These are phyloP conservation scores for Kazachstania sp. DNA, from an alignment of 1,139 yeast species.

Conservation along the genomic window DNA sequence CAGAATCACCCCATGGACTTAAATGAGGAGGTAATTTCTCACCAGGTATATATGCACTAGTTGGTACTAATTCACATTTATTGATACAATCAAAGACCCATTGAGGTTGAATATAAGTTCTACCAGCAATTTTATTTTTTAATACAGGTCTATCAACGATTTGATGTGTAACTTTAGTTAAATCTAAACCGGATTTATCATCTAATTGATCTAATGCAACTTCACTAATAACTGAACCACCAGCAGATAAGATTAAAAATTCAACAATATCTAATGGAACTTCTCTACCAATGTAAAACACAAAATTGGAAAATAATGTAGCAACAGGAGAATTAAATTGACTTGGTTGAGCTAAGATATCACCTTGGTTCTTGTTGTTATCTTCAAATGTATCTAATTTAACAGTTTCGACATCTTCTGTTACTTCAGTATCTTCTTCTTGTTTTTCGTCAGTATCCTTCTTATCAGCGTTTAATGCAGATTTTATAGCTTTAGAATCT, in stretches of 20 bases:
- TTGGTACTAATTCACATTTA: slow-evolving; percentile 65
- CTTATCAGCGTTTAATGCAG: slow-evolving; percentile 35
- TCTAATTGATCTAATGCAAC: slow-evolving; percentile 72
- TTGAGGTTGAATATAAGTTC: slow-evolving; percentile 94
- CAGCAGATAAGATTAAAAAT: slow-evolving; percentile 77
- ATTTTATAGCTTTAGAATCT: slow-evolving; percentile 30
- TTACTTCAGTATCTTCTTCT: slow-evolving; percentile 14
- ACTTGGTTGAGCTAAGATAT: slow-evolving; percentile 71
- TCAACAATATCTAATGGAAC: slow-evolving; percentile 89
- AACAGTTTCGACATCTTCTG: slow-evolving; percentile 37
- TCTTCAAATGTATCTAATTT: slow-evolving; percentile 66
- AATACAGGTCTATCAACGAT: slow-evolving; percentile 87
- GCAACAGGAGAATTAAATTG: slow-evolving; percentile 50
- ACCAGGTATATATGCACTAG: slow-evolving; percentile 82
- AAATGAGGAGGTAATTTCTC: slow-evolving; percentile 93
- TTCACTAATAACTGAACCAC: slow-evolving; percentile 82
- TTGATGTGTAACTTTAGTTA: slow-evolving; percentile 78
- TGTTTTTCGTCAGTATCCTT: slow-evolving; percentile 15
- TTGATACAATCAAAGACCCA: slow-evolving; percentile 94
- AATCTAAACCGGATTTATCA: slow-evolving; percentile 41
- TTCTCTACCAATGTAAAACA: slow-evolving; percentile 88
- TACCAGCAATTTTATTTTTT: slow-evolving; percentile 69
- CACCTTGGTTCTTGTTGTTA: slow-evolving; percentile 60
- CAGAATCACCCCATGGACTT: slow-evolving; percentile 98
- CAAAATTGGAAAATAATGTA: slow-evolving; percentile 60